Base-by-base conservation (phyloP, 1,284 basidiomycete genomes). In the Anthracocystis walkeri region DNA sequence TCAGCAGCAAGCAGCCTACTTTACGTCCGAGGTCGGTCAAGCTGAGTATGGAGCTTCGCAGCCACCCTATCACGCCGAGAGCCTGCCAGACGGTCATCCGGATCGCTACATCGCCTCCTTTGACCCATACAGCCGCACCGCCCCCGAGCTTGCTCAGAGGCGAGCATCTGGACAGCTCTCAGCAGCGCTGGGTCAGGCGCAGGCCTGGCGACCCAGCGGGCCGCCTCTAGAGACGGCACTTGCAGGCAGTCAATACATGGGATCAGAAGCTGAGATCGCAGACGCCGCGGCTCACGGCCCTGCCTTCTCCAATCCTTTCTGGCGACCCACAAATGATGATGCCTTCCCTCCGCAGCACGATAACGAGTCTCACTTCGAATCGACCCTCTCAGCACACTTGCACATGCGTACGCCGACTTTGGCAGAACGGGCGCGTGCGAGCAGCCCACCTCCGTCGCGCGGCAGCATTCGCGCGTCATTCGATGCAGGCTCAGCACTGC, bases 341-440 rank as follows among this genome's bases (percentile, higher is more conserved):
- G 27, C 20, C 11, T 57, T 55, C 31, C 18, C 73, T 8, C 33
- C 50, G 20, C 58, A 56, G 11, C 65, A 65, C 16, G 55, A 54
- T 11, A 10, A 33, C 23, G 29, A 46, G 33, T 72, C 78, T 10
- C 69, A 72, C 48, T 82, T 55, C 56, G 74, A 79, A 38, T 75
- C 74, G 21, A 80, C 77, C 8, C 53, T 82, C 16, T 76, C 77
- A 0, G 77, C 77, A 5, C 75, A 79, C 49, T 56, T 80, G 18
- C 78, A 79, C 51, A 79, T 80, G 77, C 70, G 78, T 10, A 77
- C 71, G 6, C 74, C 73, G 0, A 73, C 73, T 2, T 54, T 75
- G 55, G 64, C 71, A 12, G 73, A 70, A 44, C 65, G 70, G 27
- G 51, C 46, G 14, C 61, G 75, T 11, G 66, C 69, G 31, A 50